phyloP scores from a whole-genome alignment of 2,329 filamentous ascomycete species.

The Arthrinium puccinioides region DNA sequence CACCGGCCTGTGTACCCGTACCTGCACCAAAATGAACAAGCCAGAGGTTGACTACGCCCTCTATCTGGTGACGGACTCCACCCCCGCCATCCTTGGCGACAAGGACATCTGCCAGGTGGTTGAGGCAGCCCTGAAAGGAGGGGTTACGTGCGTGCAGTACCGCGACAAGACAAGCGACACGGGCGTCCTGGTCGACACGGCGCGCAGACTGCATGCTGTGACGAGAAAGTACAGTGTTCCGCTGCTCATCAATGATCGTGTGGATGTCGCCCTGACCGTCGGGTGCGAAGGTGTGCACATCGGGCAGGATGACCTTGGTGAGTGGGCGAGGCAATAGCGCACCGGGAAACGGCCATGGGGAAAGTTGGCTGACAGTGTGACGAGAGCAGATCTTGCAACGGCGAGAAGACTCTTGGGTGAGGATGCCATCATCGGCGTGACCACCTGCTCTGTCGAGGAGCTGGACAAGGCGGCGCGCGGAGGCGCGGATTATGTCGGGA shows the following conservation, averaged over 20 bases:
- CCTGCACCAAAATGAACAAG: conserved; percentile 21
- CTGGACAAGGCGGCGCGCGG: conserved; percentile 62
- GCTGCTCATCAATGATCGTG: conserved; percentile 85
- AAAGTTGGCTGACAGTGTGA: neutral
- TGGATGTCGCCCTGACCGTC: conserved; percentile 80
- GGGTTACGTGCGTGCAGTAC: conserved; percentile 82
- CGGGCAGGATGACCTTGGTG: conserved; percentile 88
- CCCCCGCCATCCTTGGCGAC: conserved; percentile 69
- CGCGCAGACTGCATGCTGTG: conserved; percentile 61
- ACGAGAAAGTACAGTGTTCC: conserved; percentile 65
- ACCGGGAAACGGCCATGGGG: conserved; percentile 2
- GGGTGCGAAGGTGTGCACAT: conserved; percentile 90
- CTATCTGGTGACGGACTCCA: conserved; percentile 91
- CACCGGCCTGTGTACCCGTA: too few species aligned
- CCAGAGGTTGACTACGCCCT: conserved; percentile 65
- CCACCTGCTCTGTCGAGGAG: conserved; percentile 68
- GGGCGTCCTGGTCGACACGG: conserved; percentile 61
- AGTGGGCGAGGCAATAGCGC: conserved; percentile 14
- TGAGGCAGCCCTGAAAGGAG: conserved; percentile 66
- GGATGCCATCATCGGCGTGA: conserved; percentile 80
- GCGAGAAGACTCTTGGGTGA: conserved; percentile 69
- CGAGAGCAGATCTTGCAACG: conserved; percentile 43
- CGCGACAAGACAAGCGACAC: conserved; percentile 82
- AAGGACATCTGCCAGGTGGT: conserved; percentile 68
- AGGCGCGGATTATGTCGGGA: conserved; percentile 85